Evolutionary conservation across 345 rosid species (phyloP), one percentile per base, ranked within the genome.

Genomic region (sweet orange (Citrus sinensis)): DNA sequence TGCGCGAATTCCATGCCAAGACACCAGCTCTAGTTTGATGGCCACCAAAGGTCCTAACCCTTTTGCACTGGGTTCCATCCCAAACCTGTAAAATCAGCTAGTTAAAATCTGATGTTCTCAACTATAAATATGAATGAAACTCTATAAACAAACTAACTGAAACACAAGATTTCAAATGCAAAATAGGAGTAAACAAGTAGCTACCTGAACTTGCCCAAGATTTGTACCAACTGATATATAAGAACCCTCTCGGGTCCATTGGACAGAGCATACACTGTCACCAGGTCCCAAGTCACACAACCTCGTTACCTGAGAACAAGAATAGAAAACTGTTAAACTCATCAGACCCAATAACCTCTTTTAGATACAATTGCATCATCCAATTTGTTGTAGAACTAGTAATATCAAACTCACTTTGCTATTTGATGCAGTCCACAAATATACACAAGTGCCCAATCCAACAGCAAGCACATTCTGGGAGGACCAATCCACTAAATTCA

Each of bases 401-500:
- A 54, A 40, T 24, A 75, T 29, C 8, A 75, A 67, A 75, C 95
- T 87, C 73, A 96, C 99, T 87, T 90, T 96, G 87, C 99, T 91
- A 82, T 89, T 96, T 27, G 99, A 89, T 83, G 99, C 99, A 65
- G 93, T 88, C 99, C 99, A 94, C 58, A 96, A 82, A 87, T 96
- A 96, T 65, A 96, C 98, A 83, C 98, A 92, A 81, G 97, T 94
- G 40, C 98, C 98, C 83, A 96, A 87, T 55, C 98, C 98, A 32
- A 96, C 98, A 0, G 97, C 99, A 71, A 94, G 98, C 13, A 93
- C 92, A 87, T 96, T 94, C 87, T 96, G 99, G 6, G 98, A 94
- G 46, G 98, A 94, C 99, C 99, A 96, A 55, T 96, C 99, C 74
- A 96, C 98, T 27, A 96, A 91, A 80, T 96, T 96, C 90, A 94